These are phyloP conservation scores for Thermoascus crustaceus DNA, from an alignment of 2,329 filamentous ascomycete genomes.

Conservation along the genomic window DNA sequence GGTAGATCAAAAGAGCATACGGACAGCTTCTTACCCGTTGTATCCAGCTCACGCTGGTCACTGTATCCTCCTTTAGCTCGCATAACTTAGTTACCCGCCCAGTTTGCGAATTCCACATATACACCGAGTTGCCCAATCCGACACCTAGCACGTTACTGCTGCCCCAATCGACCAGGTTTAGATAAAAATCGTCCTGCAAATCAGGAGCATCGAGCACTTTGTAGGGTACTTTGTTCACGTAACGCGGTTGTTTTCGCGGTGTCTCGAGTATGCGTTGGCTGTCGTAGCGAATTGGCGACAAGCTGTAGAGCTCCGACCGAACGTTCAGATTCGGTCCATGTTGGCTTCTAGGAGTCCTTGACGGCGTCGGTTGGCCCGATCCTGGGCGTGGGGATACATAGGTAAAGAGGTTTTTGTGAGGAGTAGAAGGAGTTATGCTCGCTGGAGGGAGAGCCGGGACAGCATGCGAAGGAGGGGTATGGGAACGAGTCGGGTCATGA, in stretches of 20 bases:
- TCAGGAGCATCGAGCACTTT: slow-evolving; percentile 97
- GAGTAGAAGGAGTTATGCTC: slow-evolving; percentile 80
- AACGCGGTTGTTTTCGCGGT: slow-evolving; percentile 76
- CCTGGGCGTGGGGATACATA: slow-evolving; percentile 71
- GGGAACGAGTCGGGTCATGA: slow-evolving; percentile 62
- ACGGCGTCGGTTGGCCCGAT: slow-evolving; percentile 77
- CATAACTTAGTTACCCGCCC: slow-evolving; percentile 91
- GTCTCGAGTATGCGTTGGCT: slow-evolving; percentile 91
- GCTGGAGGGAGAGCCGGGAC: slow-evolving; percentile 59
- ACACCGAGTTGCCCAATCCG: slow-evolving; percentile 84
- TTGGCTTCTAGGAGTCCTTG: slow-evolving; percentile 78
- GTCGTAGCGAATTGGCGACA: slow-evolving; percentile 86
- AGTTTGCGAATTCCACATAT: slow-evolving; percentile 94
- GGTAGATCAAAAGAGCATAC: slow-evolving; percentile 3
- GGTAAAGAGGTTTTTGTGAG: slow-evolving; percentile 93
- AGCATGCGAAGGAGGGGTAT: slow-evolving; percentile 69
- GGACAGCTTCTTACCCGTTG: slow-evolving; percentile 53
- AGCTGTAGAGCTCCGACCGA: slow-evolving; percentile 84
- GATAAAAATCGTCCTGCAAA: slow-evolving; percentile 92
- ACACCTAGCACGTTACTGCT: slow-evolving; percentile 91
- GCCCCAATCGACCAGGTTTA: slow-evolving; percentile 97
- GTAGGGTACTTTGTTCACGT: slow-evolving; percentile 92
- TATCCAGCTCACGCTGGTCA: slow-evolving; percentile 97
- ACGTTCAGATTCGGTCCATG: slow-evolving; percentile 85
- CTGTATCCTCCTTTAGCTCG: slow-evolving; percentile 82